These are phyloP conservation scores for Polychaeton citri DNA, from an alignment of 2,329 filamentous ascomycete genomes.

Conservation along the genomic window DNA sequence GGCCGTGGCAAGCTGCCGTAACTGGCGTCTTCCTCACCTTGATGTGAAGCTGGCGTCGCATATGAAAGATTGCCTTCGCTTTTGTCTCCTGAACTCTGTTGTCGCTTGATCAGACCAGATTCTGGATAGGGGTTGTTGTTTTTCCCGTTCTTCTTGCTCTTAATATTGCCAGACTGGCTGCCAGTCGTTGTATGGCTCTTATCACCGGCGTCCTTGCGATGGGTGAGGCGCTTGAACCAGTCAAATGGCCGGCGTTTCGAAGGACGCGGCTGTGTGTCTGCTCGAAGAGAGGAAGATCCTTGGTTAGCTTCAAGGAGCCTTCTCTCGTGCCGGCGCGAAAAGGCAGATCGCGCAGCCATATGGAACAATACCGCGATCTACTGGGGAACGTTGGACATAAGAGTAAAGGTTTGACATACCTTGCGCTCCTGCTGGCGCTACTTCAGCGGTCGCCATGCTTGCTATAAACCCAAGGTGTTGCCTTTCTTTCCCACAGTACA, in stretches of 20 bases:
- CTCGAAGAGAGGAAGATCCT: too few relatives aligned
- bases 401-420: too few relatives aligned
- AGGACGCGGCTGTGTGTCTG: not conserved
- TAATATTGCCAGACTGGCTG: too few relatives aligned
- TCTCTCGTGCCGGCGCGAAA: not conserved
- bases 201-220: not conserved
- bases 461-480: too few relatives aligned
- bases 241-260: not conserved
- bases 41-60: slow-evolving; percentile 42
- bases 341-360: not conserved
- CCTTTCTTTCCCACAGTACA: too few relatives aligned
- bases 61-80: slow-evolving; percentile 35
- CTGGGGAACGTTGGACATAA: too few relatives aligned
- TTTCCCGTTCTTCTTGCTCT: slow-evolving; percentile 20
- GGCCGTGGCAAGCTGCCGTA: slow-evolving; percentile 39
- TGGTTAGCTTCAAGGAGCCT: not conserved
- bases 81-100: slow-evolving; percentile 26
- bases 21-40: slow-evolving; percentile 26
- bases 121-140: slow-evolving; percentile 89
- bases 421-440: not conserved
- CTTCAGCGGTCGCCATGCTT: not conserved
- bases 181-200: not conserved
- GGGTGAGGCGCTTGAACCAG: not conserved
- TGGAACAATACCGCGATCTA: too few relatives aligned
- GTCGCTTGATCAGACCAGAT: slow-evolving; percentile 47